These are phyloP conservation scores for Mucor saturninus DNA, from an alignment of 371 early-diverging fungal species.

Conservation along the genomic window DNA sequence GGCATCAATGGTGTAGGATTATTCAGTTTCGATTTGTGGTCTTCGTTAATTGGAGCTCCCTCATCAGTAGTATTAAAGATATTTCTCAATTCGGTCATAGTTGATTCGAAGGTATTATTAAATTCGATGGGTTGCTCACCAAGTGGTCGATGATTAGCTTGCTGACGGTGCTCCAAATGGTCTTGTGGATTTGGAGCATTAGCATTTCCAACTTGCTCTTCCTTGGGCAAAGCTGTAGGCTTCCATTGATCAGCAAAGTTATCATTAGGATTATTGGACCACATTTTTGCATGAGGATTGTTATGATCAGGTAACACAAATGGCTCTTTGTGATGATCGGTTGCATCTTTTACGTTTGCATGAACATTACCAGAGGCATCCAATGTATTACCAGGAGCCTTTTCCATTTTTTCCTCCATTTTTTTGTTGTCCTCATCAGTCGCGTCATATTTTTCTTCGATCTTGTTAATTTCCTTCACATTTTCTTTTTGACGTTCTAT, in stretches of 20 bases:
- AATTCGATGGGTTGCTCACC: conserved; percentile 66
- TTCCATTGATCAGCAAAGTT: conserved; percentile 14
- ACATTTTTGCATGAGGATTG: conserved; percentile 14
- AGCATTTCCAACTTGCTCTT: background rate
- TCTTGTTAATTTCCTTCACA: conserved; percentile 16
- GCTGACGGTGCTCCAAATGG: background rate
- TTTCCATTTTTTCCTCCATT: conserved; percentile 1
- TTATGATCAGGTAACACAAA: conserved; percentile 10
- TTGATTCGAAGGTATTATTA: conserved; percentile 54
- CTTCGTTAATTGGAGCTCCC: background rate
- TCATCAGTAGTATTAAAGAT: conserved; percentile 22
- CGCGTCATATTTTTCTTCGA: conserved; percentile 9
- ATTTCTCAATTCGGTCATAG: conserved; percentile 19
- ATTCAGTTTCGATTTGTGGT: conserved; percentile 13
- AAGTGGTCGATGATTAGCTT: conserved; percentile 62
- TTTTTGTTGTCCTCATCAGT: conserved; percentile 9
- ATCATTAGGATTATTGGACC: conserved; percentile 18
- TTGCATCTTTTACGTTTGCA: background rate
- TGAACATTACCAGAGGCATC: conserved; percentile 24
- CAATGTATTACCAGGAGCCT: conserved; percentile 26
- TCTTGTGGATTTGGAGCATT: conserved; percentile 1
- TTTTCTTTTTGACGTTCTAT: conserved; percentile 17
- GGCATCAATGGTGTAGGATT: conserved; percentile 24
- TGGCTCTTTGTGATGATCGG: background rate
- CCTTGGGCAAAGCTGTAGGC: conserved; percentile 2